A percentile compares a stretch with the other conserved stretches of the same genome.
phyloP scores from a whole-genome alignment of 495 filamentous ascomycete genomes.

The Penicillium desertorum region DNA sequence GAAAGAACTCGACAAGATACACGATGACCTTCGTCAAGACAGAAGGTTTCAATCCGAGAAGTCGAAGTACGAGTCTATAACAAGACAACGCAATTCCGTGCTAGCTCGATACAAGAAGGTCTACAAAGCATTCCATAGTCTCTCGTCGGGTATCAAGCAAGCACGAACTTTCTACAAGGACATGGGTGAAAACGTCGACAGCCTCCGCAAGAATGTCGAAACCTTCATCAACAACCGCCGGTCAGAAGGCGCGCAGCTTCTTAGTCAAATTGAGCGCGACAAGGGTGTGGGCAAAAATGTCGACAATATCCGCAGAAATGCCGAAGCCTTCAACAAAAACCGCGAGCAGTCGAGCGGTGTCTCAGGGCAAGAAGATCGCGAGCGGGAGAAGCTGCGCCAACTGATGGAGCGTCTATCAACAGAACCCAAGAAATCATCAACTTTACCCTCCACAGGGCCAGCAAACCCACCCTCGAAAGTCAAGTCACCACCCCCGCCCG shows the following conservation, averaged over 20 bases:
- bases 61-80: constrained; percentile 87
- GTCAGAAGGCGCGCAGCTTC: constrained; percentile 84
- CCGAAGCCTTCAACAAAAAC: constrained; percentile 94
- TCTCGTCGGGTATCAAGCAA: constrained; percentile 79
- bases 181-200: constrained; percentile 93
- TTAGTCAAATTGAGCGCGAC: constrained; percentile 82
- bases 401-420: constrained; percentile 96
- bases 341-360: constrained; percentile 55
- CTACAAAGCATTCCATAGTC: constrained; percentile 87
- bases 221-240: constrained; percentile 93
- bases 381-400: constrained; percentile 79
- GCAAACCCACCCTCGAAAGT: constrained; percentile 40
- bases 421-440: constrained; percentile 54
- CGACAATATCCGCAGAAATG: constrained; percentile 89
- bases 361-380: constrained; percentile 74
- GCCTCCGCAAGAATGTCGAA: constrained; percentile 94
- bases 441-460: constrained; percentile 42
- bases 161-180: constrained; percentile 92
- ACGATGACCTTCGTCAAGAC: constrained; percentile 86
- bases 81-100: constrained; percentile 75
- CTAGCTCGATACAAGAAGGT: constrained; percentile 87
- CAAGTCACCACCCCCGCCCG: constrained; percentile 47
- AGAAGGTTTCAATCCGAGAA: constrained; percentile 92
- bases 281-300: constrained; percentile 87
- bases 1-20: constrained; percentile 90